Evolutionary conservation across 1,139 yeast genomes (phyloP).

Genomic region (Saccharomyces hybrid): DNA sequence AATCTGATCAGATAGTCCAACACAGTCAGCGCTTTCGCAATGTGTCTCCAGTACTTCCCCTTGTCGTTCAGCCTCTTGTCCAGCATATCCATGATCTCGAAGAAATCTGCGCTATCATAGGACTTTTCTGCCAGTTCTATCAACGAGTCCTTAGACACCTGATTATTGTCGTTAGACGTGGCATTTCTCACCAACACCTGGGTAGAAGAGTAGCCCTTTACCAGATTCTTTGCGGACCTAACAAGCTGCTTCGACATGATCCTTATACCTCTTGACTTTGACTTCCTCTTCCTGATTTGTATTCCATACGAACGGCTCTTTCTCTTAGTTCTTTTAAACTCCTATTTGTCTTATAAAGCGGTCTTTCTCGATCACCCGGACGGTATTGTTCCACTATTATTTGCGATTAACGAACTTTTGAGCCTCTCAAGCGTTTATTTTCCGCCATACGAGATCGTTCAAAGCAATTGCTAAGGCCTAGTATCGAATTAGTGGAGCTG

Average conservation of each 20-base stretch:
- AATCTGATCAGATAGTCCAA: constrained; percentile 78
- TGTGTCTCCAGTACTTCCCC: constrained; percentile 97
- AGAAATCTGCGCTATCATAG: constrained; percentile 63
- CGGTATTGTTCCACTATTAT: neutral
- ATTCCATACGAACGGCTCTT: neutral
- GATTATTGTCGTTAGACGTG: constrained; percentile 80
- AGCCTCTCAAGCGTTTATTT: neutral
- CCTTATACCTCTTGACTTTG: neutral
- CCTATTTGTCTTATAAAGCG: neutral
- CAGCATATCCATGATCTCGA: constrained; percentile 91
- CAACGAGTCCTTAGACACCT: constrained; percentile 77
- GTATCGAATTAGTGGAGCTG: neutral
- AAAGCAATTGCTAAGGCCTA: neutral
- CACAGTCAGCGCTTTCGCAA: constrained; percentile 80
- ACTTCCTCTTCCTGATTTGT: neutral
- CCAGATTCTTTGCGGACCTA: constrained; percentile 84
- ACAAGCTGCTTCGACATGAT: constrained; percentile 66
- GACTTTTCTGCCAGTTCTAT: constrained; percentile 76
- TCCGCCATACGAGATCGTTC: neutral
- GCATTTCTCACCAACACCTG: constrained; percentile 89
- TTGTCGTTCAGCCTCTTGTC: constrained; percentile 90
- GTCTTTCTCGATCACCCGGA: neutral
- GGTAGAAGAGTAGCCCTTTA: constrained; percentile 81
- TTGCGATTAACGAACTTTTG: too few relatives aligned
- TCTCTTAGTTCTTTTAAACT: neutral